A percentile compares a stretch with the other conserved stretches of the same genome.
Evolutionary conservation across 208 protist species (phyloP).

Genomic region (Crithidia bombi): DNA sequence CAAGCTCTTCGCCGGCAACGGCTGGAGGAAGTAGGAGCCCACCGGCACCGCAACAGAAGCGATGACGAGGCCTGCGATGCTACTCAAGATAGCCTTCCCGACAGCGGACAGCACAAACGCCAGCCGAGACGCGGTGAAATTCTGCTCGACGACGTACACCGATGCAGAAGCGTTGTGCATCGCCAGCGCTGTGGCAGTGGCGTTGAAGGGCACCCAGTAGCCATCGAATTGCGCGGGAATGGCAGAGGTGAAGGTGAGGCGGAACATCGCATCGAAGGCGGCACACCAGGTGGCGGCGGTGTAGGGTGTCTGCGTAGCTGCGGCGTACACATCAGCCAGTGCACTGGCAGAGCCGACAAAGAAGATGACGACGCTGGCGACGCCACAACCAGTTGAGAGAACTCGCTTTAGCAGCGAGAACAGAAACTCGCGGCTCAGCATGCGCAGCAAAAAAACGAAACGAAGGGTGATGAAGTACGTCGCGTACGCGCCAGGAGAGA

Average conservation of each 20-base stretch:
- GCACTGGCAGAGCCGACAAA: constrained; percentile 63
- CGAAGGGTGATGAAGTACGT: constrained; percentile 70
- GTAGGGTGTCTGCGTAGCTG: constrained; percentile 11
- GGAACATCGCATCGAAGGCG: constrained; percentile 58
- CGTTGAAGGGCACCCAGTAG: constrained; percentile 56
- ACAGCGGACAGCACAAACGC: constrained; percentile 58
- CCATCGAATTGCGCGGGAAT: constrained; percentile 29
- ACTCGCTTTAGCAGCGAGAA: constrained; percentile 41
- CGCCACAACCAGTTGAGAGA: constrained; percentile 36
- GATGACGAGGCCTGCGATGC: constrained; percentile 53
- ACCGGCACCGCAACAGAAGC: constrained; percentile 57
- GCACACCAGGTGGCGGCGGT: constrained; percentile 39
- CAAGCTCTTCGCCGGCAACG: constrained; percentile 50
- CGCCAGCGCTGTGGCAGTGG: constrained; percentile 30
- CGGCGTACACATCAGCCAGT: constrained; percentile 53
- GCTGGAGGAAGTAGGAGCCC: constrained; percentile 45
- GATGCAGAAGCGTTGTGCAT: constrained; percentile 33
- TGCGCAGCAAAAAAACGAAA: constrained; percentile 64
- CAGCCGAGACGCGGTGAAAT: constrained; percentile 38
- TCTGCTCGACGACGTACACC: constrained; percentile 11
- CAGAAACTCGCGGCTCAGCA: constrained; percentile 63
- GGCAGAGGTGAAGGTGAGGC: constrained; percentile 60
- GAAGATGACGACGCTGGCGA: constrained; percentile 45
- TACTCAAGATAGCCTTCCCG: constrained; percentile 53
- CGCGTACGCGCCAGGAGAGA: constrained; percentile 56